phyloP scores from a whole-genome alignment of 345 rosid genomes.

The Geranium rotundifolium region DNA sequence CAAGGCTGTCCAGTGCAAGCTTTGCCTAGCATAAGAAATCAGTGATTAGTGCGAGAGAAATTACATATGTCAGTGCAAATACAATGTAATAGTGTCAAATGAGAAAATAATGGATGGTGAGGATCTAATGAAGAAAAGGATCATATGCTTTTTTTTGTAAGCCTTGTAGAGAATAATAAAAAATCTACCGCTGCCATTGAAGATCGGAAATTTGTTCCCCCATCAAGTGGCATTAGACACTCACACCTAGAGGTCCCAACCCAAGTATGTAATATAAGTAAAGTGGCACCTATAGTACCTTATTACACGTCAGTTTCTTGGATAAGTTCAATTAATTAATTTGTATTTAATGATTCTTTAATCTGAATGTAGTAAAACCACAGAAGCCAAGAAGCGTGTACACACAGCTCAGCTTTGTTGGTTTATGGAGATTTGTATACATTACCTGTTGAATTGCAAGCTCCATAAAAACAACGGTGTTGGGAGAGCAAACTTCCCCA shows the following conservation, averaged over 20 bases:
- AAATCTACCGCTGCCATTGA: no score
- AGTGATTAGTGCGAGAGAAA: neutral
- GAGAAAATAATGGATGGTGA: neutral
- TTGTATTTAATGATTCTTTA: neutral
- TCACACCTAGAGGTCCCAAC: no score
- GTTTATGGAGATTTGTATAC: neutral
- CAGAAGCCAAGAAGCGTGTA: neutral
- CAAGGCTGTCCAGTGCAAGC: slow-evolving; percentile 62
- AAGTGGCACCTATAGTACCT: neutral
- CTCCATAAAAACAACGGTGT: slow-evolving; percentile 21
- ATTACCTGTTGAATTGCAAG: slow-evolving; percentile 49
- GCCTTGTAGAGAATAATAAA: no score
- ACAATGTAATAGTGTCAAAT: neutral
- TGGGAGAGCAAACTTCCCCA: neutral
- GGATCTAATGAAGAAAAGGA: neutral
- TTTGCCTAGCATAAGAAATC: slow-evolving; percentile 39
- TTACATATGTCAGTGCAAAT: neutral
- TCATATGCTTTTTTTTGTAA: neutral
- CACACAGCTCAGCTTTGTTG: neutral
- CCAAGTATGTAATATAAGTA: neutral
- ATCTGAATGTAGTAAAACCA: neutral
- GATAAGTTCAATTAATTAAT: neutral
- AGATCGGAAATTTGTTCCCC: neutral
- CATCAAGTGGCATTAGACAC: no score
- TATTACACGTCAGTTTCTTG: neutral